These are phyloP conservation scores for Aspergillus fumigatiaffinis DNA, from an alignment of 2,329 filamentous ascomycete genomes.

Conservation along the genomic window DNA sequence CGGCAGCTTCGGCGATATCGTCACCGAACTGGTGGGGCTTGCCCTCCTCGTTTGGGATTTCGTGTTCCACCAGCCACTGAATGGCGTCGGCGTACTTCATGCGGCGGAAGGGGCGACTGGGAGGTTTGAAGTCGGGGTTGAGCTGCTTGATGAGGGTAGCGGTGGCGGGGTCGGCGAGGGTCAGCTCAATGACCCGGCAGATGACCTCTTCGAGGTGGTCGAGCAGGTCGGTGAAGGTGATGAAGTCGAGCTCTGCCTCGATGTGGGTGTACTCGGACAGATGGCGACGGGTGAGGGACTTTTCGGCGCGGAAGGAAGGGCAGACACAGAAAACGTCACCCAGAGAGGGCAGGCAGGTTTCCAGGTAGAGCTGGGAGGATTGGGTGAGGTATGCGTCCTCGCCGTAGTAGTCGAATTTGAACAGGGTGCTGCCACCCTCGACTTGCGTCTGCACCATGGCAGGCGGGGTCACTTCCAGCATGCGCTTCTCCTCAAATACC, in stretches of 20 bases:
- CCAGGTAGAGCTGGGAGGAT: slow-evolving; percentile 94
- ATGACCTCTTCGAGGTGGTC: slow-evolving; percentile 82
- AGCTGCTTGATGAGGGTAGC: slow-evolving; percentile 73
- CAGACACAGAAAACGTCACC: slow-evolving; percentile 98
- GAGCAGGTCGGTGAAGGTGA: slow-evolving; percentile 85
- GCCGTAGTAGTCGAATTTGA: slow-evolving; percentile 83
- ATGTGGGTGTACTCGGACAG: slow-evolving; percentile 95
- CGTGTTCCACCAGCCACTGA: slow-evolving; percentile 83
- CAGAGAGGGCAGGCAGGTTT: slow-evolving; percentile 84
- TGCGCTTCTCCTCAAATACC: slow-evolving; percentile 70
- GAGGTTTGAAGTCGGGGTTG: slow-evolving; percentile 85
- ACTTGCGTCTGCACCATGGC: slow-evolving; percentile 93
- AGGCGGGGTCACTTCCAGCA: slow-evolving; percentile 82
- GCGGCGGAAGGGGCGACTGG: slow-evolving; percentile 80
- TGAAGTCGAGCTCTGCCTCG: slow-evolving; percentile 94
- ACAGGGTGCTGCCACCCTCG: slow-evolving; percentile 87
- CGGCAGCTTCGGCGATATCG: slow-evolving; percentile 95
- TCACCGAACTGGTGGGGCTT: slow-evolving; percentile 89
- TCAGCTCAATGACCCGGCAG: slow-evolving; percentile 76
- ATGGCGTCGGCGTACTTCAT: slow-evolving; percentile 96
- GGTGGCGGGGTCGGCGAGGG: slow-evolving; percentile 68
- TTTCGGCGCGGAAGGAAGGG: slow-evolving; percentile 98
- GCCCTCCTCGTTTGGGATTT: slow-evolving; percentile 90
- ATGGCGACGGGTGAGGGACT: slow-evolving; percentile 89
- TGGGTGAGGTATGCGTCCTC: slow-evolving; percentile 92